Evolutionary conservation across 75 land plant species (phyloP).

Genomic region (Pseudotsuga menziesii): DNA sequence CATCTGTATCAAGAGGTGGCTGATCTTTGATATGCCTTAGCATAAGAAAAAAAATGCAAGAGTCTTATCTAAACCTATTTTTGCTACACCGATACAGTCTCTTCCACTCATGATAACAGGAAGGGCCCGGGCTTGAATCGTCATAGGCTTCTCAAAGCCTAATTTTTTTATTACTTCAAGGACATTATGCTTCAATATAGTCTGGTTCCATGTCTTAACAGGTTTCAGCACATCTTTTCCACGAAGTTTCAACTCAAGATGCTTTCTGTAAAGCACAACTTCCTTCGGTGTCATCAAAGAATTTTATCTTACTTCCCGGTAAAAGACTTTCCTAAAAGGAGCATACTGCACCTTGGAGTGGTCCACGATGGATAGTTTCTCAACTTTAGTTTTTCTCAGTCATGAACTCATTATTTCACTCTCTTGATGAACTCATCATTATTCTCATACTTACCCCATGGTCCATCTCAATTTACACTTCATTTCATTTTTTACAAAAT

Average conservation of each 20-base stretch:
- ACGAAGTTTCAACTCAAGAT: conserved; percentile 60
- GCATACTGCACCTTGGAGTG: conserved; percentile 67
- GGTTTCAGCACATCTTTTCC: conserved; percentile 45
- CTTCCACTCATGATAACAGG: conserved; percentile 41
- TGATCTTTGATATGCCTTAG: conserved; percentile 92
- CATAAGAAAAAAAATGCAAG: conserved; percentile 44
- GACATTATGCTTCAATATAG: conserved; percentile 24
- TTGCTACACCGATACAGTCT: conserved; percentile 41
- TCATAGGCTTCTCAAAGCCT: conserved; percentile 43
- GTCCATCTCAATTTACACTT: too few relatives aligned
- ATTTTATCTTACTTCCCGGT: conserved; percentile 39
- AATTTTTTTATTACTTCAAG: conserved; percentile 37
- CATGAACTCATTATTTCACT: too few relatives aligned
- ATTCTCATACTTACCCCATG: too few relatives aligned
- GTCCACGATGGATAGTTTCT: conserved; percentile 83
- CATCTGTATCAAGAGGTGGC: conserved; percentile 62
- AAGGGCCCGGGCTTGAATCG: conserved; percentile 38
- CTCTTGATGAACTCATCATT: conserved; percentile 95
- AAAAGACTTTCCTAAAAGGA: conserved; percentile 31
- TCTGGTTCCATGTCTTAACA: conserved; percentile 46
- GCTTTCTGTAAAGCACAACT: conserved; percentile 31
- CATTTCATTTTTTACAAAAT: too few relatives aligned
- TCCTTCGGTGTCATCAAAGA: conserved; percentile 31
- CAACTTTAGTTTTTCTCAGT: conserved; percentile 94
- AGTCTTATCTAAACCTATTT: conserved; percentile 40